phyloP scores from a whole-genome alignment of 73 alveolate species.

The Uronychia setigera region DNA sequence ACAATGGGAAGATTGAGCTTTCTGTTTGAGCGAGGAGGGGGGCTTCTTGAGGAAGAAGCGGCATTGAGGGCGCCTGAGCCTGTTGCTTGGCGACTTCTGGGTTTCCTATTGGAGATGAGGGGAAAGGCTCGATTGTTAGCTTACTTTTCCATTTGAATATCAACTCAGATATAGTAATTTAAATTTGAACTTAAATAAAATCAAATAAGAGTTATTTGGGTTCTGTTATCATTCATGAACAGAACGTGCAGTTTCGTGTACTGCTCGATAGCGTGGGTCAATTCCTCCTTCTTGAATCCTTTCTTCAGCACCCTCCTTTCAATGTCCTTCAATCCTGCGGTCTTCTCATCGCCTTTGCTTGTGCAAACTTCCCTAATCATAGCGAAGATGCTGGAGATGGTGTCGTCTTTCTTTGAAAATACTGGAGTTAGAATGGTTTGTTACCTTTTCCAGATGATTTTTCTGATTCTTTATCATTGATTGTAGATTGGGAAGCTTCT shows the following conservation, averaged over 20 bases:
- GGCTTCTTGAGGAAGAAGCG: not conserved
- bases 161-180: not conserved
- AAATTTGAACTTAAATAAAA: not conserved
- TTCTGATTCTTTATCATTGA: conserved; percentile 34
- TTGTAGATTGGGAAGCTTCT: conserved; percentile 56
- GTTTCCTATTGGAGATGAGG: not conserved
- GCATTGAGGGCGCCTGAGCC: not conserved
- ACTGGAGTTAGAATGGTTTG: not conserved
- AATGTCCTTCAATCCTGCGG: conserved; percentile 1
- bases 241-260: conserved; percentile 21
- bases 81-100: not conserved
- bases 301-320: conserved; percentile 9
- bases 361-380: conserved; percentile 22
- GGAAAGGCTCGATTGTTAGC: not conserved
- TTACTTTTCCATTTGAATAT: not conserved
- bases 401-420: conserved; percentile 12
- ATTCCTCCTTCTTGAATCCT: conserved; percentile 23
- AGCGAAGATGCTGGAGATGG: conserved; percentile 17
- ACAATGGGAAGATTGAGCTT: not conserved
- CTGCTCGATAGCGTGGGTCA: conserved; percentile 17
- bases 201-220: not conserved
- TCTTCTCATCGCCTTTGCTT: not conserved
- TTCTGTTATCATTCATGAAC: conserved; percentile 20
- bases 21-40: conserved; percentile 1
- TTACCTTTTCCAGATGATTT: conserved; percentile 39